A percentile compares a stretch with the other conserved stretches of the same genome.
phyloP scores from a whole-genome alignment of 768 basidiomycete species.

The Hericium alpestre region DNA sequence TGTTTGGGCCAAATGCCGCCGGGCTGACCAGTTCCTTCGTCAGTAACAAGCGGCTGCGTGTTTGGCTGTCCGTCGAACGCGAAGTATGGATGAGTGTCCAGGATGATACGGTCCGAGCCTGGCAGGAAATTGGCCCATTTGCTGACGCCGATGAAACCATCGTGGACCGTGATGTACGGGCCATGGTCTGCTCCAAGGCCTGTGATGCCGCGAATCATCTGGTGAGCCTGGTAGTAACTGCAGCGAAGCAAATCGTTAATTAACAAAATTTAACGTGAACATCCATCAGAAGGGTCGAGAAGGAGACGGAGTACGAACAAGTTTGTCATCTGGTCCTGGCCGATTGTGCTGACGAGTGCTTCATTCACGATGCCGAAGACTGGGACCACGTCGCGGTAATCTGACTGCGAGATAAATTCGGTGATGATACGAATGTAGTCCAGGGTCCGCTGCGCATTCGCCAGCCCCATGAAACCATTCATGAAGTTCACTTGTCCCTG shows the following conservation, averaged over 20 bases:
- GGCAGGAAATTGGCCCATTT: conserved; percentile 31
- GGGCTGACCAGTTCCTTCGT: conserved; percentile 24
- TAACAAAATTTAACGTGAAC: neutral
- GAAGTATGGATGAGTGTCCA: conserved; percentile 45
- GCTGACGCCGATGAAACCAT: conserved; percentile 43
- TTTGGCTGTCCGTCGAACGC: conserved; percentile 14
- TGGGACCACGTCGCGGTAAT: conserved; percentile 54
- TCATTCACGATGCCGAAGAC: conserved; percentile 63
- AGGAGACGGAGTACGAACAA: conserved; percentile 37
- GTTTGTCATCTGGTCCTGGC: conserved; percentile 40
- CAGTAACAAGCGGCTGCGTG: conserved; percentile 13
- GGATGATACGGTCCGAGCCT: conserved; percentile 32
- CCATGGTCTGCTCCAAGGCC: conserved; percentile 58
- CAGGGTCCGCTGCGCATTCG: conserved; percentile 76
- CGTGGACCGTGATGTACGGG: conserved; percentile 47
- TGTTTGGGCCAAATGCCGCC: conserved; percentile 17
- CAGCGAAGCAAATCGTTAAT: conserved; percentile 22
- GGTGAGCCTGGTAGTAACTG: conserved; percentile 49
- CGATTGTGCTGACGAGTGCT: conserved; percentile 43
- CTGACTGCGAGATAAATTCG: conserved; percentile 76
- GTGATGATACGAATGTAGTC: conserved; percentile 69
- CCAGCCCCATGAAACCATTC: conserved; percentile 74
- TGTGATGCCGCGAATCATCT: conserved; percentile 67
- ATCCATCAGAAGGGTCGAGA: conserved; percentile 19
- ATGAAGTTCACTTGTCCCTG: conserved; percentile 54